Conservation (phyloP, 2,329 filamentous ascomycete species). For the Penicillium olsonii region DNA sequence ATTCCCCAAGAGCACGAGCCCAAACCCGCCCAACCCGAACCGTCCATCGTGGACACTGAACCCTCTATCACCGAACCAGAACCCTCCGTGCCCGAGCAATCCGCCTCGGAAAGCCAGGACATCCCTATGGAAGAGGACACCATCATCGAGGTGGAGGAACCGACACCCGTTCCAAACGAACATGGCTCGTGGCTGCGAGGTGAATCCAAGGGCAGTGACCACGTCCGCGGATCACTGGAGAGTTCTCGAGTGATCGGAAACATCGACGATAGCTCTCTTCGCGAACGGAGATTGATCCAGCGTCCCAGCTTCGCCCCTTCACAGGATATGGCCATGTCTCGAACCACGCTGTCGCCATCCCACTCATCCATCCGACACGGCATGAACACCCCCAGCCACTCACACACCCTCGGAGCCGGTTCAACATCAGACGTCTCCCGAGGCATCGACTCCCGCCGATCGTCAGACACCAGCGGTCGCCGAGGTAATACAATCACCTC, state of each 20-base stretch:
- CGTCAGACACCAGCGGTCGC: conserved; percentile 56
- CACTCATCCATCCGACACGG: conserved; percentile 50
- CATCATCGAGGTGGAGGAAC: conserved; percentile 9
- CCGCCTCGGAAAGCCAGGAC: conserved; percentile 1
- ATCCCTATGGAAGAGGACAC: not conserved
- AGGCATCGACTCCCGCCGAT: conserved; percentile 55
- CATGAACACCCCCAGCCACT: conserved; percentile 53
- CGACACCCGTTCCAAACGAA: not conserved
- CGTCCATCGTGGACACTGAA: not conserved
- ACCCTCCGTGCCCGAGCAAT: not conserved
- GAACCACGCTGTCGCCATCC: conserved; percentile 34
- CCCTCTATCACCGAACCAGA: not conserved
- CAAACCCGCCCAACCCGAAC: not conserved
- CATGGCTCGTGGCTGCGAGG: conserved; percentile 37
- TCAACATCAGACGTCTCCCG: conserved; percentile 56
- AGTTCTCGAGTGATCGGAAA: conserved; percentile 35
- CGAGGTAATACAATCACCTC: conserved; percentile 63
- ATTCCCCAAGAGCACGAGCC: not conserved
- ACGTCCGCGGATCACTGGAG: conserved; percentile 30
- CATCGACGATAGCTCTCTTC: conserved; percentile 37
- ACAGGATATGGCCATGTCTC: conserved; percentile 37
- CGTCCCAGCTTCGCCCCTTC: conserved; percentile 36
- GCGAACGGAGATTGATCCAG: conserved; percentile 28
- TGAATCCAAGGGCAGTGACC: conserved; percentile 31
- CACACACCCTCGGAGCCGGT: conserved; percentile 54